Evolutionary conservation across 495 filamentous ascomycete genomes (phyloP).

Genomic region (Tuber brumale): DNA sequence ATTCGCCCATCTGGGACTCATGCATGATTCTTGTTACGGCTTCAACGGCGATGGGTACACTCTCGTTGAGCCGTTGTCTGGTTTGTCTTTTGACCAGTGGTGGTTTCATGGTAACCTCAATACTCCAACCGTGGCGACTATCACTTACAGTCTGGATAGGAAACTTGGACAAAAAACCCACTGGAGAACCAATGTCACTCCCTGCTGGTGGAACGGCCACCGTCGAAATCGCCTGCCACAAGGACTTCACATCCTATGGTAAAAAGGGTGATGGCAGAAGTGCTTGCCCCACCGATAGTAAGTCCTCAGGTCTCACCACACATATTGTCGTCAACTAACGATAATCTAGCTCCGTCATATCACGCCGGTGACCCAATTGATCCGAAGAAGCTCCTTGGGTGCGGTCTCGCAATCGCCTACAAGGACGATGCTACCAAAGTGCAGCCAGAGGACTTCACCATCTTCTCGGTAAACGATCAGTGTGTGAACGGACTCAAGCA

Average conservation of each 20-base stretch:
- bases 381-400: slow-evolving; percentile 45
- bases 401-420: slow-evolving; percentile 54
- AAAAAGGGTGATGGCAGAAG: slow-evolving; percentile 47
- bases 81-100: slow-evolving; percentile 20
- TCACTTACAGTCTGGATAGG: slow-evolving; percentile 9
- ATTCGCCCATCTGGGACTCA: slow-evolving; percentile 28
- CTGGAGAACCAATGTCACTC: slow-evolving; percentile 47
- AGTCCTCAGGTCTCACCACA: slow-evolving; percentile 43
- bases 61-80: slow-evolving; percentile 28
- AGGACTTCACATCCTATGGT: slow-evolving; percentile 49
- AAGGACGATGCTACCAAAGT: slow-evolving; percentile 47
- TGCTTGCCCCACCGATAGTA: slow-evolving; percentile 43
- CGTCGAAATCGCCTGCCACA: slow-evolving; percentile 53
- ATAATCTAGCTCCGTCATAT: slow-evolving; percentile 42
- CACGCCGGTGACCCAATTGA: slow-evolving; percentile 48
- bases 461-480: slow-evolving; percentile 50
- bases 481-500: slow-evolving; percentile 34
- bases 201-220: slow-evolving; percentile 52
- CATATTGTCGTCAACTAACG: slow-evolving; percentile 46
- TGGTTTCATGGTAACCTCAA: slow-evolving; percentile 35
- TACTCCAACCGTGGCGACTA: neutral
- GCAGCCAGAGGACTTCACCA: slow-evolving; percentile 50
- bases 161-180: slow-evolving; percentile 26
- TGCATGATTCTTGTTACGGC: slow-evolving; percentile 27
- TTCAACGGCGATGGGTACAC: slow-evolving; percentile 37